Percentiles rank a stretch among this genome's conserved stretches.
phyloP scores from a whole-genome alignment of 202 grass and related monocot species.

The Setaria viridis region DNA sequence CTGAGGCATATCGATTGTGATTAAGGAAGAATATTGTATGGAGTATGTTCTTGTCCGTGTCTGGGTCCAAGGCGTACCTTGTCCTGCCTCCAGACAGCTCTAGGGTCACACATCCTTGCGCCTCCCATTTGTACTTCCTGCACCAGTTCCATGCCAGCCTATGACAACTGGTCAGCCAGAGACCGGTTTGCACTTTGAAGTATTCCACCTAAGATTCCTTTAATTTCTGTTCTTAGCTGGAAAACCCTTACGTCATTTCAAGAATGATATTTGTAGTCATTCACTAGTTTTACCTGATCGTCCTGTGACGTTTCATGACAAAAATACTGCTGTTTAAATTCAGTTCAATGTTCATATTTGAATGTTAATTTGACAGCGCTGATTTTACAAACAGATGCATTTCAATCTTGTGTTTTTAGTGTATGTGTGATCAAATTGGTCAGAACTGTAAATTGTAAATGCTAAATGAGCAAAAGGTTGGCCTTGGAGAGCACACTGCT shows the following conservation, averaged over 20 bases:
- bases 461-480: neutral
- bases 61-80: neutral
- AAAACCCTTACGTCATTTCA: conserved; percentile 1
- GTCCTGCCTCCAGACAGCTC: neutral
- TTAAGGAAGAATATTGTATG: neutral
- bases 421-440: neutral
- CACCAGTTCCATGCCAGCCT: neutral
- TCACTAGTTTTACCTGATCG: neutral
- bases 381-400: neutral
- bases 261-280: neutral
- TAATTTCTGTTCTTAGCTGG: neutral
- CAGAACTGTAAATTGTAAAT: conserved; percentile 17
- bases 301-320: neutral
- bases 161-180: neutral
- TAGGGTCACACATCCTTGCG: neutral
- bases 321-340: conserved; percentile 15
- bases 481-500: neutral
- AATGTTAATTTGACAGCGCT: conserved; percentile 13
- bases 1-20: neutral
- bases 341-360: conserved; percentile 12
- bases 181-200: neutral
- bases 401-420: neutral
- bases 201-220: conserved; percentile 1
- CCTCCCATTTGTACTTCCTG: conserved; percentile 16
- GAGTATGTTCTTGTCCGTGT: neutral